Evolutionary conservation across 768 basidiomycete species (phyloP), one percentile per base, ranked within the genome.

Genomic region (Tulasnella sp.): DNA sequence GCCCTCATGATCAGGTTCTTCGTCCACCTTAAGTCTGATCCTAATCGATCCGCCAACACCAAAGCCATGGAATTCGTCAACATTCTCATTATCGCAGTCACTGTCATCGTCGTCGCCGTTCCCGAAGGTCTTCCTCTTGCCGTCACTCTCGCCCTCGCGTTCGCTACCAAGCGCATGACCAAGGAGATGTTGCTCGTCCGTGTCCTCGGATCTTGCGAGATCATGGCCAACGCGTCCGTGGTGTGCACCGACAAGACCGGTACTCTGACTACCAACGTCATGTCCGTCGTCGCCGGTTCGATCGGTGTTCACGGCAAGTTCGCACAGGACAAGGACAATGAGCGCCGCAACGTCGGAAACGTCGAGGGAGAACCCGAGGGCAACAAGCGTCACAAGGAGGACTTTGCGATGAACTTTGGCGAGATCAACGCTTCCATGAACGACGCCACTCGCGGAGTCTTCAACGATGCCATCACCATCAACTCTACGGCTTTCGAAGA

Each of bases 131-230:
- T 99, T 7, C 97, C 97, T 2, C 88, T 99, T 77, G 97, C 97
- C 58, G 97, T 99, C 74, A 98, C 97, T 0, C 90, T 99, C 72
- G 98, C 98, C 0, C 88, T 99, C 42, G 95, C 98, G 0, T 99
- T 99, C 83, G 98, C 97, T 0, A 99, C 98, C 72, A 96, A 94
- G 83, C 92, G 97, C n/a, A 99, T 99, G 98, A 94, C 97, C 12
- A 90, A 92, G 83, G 94, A 96, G 85, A 98, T 98, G 76, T 88
- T 99, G 0, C 91, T 99, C 62, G 98, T 99, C 40, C 96, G 97
- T 77, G 94, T 98, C 6, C 90, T 99, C 44, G 94, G 94, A 9
- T 96, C 96, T 18, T 99, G 97, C 85, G 98, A 99, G 86, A 99
- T 96, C 0, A 99, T 99, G 97, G 97, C 94, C 31, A 98, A 98